phyloP scores from a whole-genome alignment of 106 monocot genomes.

The Apostasia shenzhenica region DNA sequence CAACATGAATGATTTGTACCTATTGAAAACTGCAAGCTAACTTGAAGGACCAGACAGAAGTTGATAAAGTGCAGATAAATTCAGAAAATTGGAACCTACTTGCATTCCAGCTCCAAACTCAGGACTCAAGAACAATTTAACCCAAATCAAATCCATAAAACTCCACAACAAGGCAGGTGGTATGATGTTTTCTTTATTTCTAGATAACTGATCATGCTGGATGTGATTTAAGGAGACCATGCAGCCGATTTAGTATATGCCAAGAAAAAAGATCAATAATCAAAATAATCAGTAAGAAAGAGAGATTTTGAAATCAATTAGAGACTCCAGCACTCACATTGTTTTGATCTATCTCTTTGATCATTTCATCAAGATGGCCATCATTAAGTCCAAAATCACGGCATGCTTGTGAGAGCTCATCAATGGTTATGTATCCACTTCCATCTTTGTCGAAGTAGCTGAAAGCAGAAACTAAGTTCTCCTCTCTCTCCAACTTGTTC shows the following conservation, averaged over 20 bases:
- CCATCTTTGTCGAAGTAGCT: constrained; percentile 65
- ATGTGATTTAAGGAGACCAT: no score
- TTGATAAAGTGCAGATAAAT: no score
- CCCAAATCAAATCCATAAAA: background rate
- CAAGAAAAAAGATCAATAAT: background rate
- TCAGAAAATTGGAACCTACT: no score
- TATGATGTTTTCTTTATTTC: no score
- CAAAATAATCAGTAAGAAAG: background rate
- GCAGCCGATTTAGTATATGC: background rate
- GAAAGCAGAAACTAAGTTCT: constrained; percentile 50
- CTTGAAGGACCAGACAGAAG: no score
- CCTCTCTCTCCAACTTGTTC: constrained; percentile 65
- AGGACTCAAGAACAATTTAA: no score
- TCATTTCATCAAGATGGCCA: constrained; percentile 56
- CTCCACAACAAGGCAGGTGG: background rate
- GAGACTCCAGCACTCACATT: constrained; percentile 20
- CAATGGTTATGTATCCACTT: constrained; percentile 66
- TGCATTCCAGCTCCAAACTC: no score
- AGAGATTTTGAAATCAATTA: background rate
- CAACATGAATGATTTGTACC: no score
- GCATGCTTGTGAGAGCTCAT: constrained; percentile 63
- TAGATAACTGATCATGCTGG: no score
- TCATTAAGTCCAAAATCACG: constrained; percentile 46
- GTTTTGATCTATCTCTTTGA: constrained; percentile 65
- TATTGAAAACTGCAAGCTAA: no score